These are phyloP conservation scores for Leccinum uliginosum DNA, from an alignment of 768 basidiomycete species.

Conservation along the genomic window DNA sequence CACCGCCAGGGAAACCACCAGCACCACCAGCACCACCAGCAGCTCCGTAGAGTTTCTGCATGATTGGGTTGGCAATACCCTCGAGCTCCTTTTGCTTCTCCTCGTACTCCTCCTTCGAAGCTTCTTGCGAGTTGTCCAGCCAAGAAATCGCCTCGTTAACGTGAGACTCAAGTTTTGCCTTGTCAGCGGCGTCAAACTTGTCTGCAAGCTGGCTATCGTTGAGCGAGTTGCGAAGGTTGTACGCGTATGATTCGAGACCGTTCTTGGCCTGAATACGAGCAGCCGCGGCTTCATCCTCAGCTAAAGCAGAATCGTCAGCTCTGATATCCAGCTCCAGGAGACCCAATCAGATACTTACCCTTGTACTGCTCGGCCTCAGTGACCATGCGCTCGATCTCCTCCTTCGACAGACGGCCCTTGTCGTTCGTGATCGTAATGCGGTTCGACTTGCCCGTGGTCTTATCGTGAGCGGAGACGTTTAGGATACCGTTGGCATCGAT, in stretches of 20 bases:
- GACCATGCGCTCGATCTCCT: slow-evolving; percentile 99
- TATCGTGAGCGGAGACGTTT: slow-evolving; percentile 93
- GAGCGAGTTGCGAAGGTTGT: slow-evolving; percentile 91
- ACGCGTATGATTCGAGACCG: slow-evolving; percentile 87
- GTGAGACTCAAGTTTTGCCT: slow-evolving; percentile 73
- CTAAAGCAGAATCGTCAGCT: slow-evolving; percentile 29
- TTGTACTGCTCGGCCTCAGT: slow-evolving; percentile 91
- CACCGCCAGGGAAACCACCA: slow-evolving; percentile 55
- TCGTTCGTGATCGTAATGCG: slow-evolving; percentile 94
- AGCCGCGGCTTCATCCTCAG: slow-evolving; percentile 84
- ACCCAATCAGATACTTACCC: slow-evolving; percentile 36
- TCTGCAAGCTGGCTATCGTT: slow-evolving; percentile 78
- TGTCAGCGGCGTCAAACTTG: slow-evolving; percentile 87
- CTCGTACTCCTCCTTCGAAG: slow-evolving; percentile 91
- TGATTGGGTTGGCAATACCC: slow-evolving; percentile 70
- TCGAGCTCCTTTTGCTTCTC: slow-evolving; percentile 92
- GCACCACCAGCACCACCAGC: slow-evolving; percentile 48
- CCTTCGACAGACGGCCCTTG: slow-evolving; percentile 94
- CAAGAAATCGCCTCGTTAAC: slow-evolving; percentile 82
- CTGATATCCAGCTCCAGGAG: slow-evolving; percentile 7
- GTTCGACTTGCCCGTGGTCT: slow-evolving; percentile 95
- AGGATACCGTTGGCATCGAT: slow-evolving; percentile 96
- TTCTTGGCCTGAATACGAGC: slow-evolving; percentile 86
- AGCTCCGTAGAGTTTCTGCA: slow-evolving; percentile 65
- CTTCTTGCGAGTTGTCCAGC: slow-evolving; percentile 87